Evolutionary conservation across 352 stramenopile species (phyloP).

Genomic region (Globisporangium sylvaticum): DNA sequence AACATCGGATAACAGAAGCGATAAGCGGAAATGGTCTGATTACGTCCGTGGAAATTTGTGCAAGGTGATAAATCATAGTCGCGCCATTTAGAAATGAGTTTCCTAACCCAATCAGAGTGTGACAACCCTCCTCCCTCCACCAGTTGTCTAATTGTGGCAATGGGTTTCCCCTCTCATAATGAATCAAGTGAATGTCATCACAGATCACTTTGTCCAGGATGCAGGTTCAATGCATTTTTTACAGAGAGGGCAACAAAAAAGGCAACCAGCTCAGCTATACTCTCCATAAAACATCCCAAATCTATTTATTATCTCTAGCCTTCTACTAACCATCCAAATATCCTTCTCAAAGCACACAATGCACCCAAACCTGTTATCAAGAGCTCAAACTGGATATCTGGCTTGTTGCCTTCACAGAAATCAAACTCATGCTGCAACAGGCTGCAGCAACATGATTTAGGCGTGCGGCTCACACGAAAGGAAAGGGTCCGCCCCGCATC

Average conservation of each 20-base stretch:
- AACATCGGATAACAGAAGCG: not conserved
- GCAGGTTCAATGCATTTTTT: too few relatives aligned
- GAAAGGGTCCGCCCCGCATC: not conserved
- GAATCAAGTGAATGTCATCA: not conserved
- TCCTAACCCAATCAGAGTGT: not conserved
- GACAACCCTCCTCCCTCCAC: not conserved
- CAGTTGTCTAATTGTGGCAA: not conserved
- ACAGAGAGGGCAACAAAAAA: too few relatives aligned
- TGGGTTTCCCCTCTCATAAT: not conserved
- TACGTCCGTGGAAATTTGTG: not conserved
- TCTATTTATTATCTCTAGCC: not conserved
- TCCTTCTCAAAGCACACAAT: not conserved
- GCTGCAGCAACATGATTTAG: not conserved
- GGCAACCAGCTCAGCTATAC: too few relatives aligned
- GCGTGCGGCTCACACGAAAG: too few relatives aligned
- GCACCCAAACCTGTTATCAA: not conserved
- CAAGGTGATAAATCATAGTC: not conserved
- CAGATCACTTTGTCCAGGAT: not conserved
- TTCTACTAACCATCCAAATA: not conserved
- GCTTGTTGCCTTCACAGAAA: not conserved
- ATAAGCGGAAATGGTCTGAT: not conserved
- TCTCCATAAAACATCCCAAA: too few relatives aligned
- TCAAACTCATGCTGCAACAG: not conserved
- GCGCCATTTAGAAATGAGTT: not conserved
- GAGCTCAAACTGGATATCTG: conserved; percentile 2